Conservation (phyloP, 495 filamentous ascomycete species). For the Cairneyella variabilis region DNA sequence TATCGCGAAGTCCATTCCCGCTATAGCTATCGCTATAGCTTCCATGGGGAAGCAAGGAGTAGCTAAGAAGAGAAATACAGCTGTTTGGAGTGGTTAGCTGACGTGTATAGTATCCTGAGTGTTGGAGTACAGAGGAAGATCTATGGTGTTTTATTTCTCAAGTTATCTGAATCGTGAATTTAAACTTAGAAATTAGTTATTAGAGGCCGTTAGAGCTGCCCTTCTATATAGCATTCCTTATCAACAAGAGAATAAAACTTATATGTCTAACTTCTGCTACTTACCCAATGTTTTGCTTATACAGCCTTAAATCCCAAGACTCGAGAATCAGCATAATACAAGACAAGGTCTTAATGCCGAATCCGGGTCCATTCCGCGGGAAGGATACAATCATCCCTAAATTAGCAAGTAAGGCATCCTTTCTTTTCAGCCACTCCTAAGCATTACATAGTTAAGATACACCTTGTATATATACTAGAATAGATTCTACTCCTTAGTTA, state of each 20-base stretch:
- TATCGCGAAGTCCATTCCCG: constrained; percentile 3
- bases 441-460: background rate
- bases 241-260: background rate
- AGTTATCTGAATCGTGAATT: background rate
- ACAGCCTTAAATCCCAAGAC: background rate
- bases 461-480: background rate
- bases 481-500: too few relatives aligned
- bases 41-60: background rate
- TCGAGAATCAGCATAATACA: background rate
- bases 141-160: background rate
- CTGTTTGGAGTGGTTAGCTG: background rate
- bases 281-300: background rate
- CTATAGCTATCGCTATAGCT: background rate
- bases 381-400: background rate
- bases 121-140: background rate
- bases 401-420: background rate
- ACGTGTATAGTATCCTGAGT: background rate
- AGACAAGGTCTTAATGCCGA: background rate
- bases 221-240: background rate
- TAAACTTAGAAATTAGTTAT: background rate
- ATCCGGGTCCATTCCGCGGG: background rate
- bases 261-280: background rate
- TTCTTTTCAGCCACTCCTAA: background rate
- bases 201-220: background rate
- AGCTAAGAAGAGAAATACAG: background rate